phyloP scores from a whole-genome alignment of 345 rosid genomes.

The Combretum micranthum region DNA sequence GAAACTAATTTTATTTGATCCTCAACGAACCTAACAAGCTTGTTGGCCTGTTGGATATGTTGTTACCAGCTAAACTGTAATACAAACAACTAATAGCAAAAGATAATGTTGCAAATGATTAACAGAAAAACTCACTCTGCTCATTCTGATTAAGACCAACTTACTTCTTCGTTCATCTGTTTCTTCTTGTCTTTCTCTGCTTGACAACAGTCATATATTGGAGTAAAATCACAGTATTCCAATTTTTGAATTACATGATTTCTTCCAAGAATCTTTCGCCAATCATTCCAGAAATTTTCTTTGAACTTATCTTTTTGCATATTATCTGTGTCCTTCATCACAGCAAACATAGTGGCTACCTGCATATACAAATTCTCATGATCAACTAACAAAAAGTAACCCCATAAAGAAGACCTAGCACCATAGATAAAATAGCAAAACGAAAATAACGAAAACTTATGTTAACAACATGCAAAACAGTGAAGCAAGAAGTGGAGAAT shows the following conservation, averaged over 20 bases:
- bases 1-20: no score
- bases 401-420: not conserved
- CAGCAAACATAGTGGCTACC: constrained; percentile 76
- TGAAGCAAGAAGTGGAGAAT: no score
- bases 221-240: constrained; percentile 76
- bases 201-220: constrained; percentile 86
- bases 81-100: no score
- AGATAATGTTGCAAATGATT: not conserved
- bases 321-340: constrained; percentile 94
- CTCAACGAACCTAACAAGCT: no score
- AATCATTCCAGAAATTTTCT: constrained; percentile 92
- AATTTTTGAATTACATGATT: constrained; percentile 78
- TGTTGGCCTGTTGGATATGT: no score
- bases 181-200: constrained; percentile 95
- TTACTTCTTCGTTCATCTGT: constrained; percentile 88
- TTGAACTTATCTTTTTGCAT: constrained; percentile 71
- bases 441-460: no score
- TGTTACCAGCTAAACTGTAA: no score
- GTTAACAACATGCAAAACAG: no score
- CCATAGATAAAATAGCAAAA: not conserved
- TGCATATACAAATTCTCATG: constrained; percentile 34
- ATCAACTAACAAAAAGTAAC: constrained; percentile 1
- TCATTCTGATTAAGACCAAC: constrained; percentile 10
- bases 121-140: not conserved
- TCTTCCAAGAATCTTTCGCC: constrained; percentile 75